Percentiles rank a stretch among this genome's conserved stretches.
Evolutionary conservation across 1,139 yeast genomes (phyloP).

Genomic region (Kazachstania sp.): DNA sequence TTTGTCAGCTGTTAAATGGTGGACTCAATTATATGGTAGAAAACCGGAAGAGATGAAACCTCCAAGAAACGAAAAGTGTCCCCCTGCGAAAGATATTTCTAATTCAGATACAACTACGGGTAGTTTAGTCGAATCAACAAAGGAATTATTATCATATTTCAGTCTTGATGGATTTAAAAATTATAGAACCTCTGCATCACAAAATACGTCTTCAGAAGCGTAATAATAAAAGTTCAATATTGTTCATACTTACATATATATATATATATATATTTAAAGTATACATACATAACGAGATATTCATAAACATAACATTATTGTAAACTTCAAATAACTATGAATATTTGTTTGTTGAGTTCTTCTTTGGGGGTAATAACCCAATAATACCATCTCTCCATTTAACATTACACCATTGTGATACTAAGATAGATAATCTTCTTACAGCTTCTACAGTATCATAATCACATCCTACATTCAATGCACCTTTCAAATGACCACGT

Average conservation of each 20-base stretch:
- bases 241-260: background rate
- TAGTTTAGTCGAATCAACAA: slow-evolving; percentile 3
- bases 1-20: slow-evolving; percentile 64
- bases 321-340: background rate
- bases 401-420: slow-evolving; percentile 71
- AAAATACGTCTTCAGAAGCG: too few species aligned
- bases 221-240: background rate
- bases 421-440: slow-evolving; percentile 53
- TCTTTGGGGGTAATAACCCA: slow-evolving; percentile 14
- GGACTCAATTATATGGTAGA: slow-evolving; percentile 79
- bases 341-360: background rate
- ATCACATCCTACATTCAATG: slow-evolving; percentile 69
- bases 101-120: background rate
- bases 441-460: slow-evolving; percentile 53
- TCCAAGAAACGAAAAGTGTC: background rate
- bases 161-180: slow-evolving; percentile 1
- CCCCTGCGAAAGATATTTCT: background rate
- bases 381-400: slow-evolving; percentile 41
- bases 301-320: background rate
- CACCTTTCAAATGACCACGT: slow-evolving; percentile 85
- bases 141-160: slow-evolving; percentile 1
- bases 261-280: background rate
- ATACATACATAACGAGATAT: background rate
- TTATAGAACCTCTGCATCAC: background rate
- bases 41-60: slow-evolving; percentile 73